Conservation (phyloP, 164 flowering plant species). For the Hamamelis virginiana region DNA sequence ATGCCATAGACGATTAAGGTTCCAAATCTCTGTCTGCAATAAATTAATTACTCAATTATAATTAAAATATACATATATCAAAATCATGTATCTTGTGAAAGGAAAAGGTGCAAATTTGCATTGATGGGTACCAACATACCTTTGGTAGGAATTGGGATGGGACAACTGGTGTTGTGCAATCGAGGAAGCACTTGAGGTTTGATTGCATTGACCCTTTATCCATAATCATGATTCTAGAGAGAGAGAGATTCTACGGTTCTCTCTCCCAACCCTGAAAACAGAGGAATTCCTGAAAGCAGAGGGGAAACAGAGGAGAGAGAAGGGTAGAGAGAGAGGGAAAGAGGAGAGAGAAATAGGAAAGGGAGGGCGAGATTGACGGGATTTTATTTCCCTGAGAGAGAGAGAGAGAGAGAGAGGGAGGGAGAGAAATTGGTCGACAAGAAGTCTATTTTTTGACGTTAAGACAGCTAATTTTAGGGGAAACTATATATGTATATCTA, state of each 20-base stretch:
- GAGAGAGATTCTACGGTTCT: conserved; percentile 22
- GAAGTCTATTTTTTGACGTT: conserved; percentile 38
- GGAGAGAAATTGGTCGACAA: conserved; percentile 17
- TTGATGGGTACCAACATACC: conserved; percentile 36
- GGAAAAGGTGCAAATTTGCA: background rate
- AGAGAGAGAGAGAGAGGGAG: conserved; percentile 14
- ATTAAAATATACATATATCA: background rate
- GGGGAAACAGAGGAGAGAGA: background rate
- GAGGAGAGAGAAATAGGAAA: background rate
- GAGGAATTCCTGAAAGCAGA: conserved; percentile 9
- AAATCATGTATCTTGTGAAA: background rate
- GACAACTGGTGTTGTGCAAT: conserved; percentile 78
- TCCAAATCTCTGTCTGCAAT: conserved; percentile 58
- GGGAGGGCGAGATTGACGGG: conserved; percentile 24
- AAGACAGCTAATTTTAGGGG: conserved; percentile 34
- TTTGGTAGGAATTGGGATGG: conserved; percentile 70
- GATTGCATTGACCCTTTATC: conserved; percentile 54
- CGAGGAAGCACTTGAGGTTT: conserved; percentile 77
- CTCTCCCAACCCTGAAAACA: conserved; percentile 30
- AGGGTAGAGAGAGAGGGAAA: background rate
- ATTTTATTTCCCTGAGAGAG: conserved; percentile 10
- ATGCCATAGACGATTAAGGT: conserved; percentile 78
- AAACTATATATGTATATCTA: conserved; percentile 1
- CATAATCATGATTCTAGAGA: conserved; percentile 37
- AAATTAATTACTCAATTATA: background rate